These are phyloP conservation scores for Tolypocladium nubicola DNA, from an alignment of 2,329 filamentous ascomycete species.

Conservation along the genomic window DNA sequence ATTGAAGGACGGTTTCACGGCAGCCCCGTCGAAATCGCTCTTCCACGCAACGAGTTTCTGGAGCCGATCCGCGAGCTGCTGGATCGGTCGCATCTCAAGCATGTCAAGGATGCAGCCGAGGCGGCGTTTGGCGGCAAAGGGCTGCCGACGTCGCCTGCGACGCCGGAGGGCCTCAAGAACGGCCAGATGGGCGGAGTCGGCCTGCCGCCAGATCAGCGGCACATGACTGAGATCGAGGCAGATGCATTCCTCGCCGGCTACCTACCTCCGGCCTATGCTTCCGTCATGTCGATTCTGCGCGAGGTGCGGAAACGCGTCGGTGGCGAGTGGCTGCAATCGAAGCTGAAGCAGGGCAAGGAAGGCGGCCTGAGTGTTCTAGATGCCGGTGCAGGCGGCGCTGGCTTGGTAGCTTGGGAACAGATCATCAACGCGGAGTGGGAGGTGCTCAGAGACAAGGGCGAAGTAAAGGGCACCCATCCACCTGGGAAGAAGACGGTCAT, in stretches of 20 bases:
- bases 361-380: slow-evolving; percentile 58
- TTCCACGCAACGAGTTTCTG: slow-evolving; percentile 61
- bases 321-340: slow-evolving; percentile 54
- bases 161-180: slow-evolving; percentile 45
- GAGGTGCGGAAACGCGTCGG: slow-evolving; percentile 68
- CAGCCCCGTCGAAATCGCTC: slow-evolving; percentile 59
- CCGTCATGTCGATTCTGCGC: slow-evolving; percentile 55
- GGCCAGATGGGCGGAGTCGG: slow-evolving; percentile 54
- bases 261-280: slow-evolving; percentile 61
- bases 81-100: slow-evolving; percentile 56
- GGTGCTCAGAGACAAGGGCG: slow-evolving; percentile 44
- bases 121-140: slow-evolving; percentile 65
- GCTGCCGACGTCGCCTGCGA: slow-evolving; percentile 67
- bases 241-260: slow-evolving; percentile 62
- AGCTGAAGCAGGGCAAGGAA: slow-evolving; percentile 47
- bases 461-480: slow-evolving; percentile 31
- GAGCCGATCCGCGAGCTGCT: slow-evolving; percentile 62
- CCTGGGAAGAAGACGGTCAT: slow-evolving; percentile 72
- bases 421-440: slow-evolving; percentile 76
- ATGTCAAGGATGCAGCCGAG: slow-evolving; percentile 63
- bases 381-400: slow-evolving; percentile 63
- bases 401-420: slow-evolving; percentile 65
- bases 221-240: slow-evolving; percentile 65
- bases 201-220: slow-evolving; percentile 50
- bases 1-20: slow-evolving; percentile 64